phyloP scores from a whole-genome alignment of 306 rosid genomes.

The Biancaea sappan region DNA sequence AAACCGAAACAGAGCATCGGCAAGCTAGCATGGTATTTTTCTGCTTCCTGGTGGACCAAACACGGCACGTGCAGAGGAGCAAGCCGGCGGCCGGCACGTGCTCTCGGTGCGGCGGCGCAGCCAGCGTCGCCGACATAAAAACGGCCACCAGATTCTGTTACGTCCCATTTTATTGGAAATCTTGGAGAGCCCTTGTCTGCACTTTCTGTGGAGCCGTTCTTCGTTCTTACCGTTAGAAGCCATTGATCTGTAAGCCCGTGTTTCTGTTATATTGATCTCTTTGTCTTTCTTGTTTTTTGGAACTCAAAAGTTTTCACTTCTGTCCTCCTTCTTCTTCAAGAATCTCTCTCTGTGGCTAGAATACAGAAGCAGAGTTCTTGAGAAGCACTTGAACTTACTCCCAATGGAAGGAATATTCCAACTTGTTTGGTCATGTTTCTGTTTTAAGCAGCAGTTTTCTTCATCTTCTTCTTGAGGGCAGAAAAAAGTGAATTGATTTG shows the following conservation, averaged over 20 bases:
- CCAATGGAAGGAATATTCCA: background rate
- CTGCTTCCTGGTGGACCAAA: constrained; percentile 87
- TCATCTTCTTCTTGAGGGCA: background rate
- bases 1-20: background rate
- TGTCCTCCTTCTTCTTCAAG: background rate
- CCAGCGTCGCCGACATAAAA: constrained; percentile 83
- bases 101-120: constrained; percentile 89
- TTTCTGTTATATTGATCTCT: background rate
- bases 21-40: constrained; percentile 61
- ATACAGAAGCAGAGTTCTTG: background rate
- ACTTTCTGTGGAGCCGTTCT: constrained; percentile 79
- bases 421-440: background rate
- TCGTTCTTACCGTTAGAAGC: constrained; percentile 56
- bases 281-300: background rate
- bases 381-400: background rate
- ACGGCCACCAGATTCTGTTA: constrained; percentile 81
- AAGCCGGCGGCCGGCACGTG: constrained; percentile 90
- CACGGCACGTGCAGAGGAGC: constrained; percentile 57
- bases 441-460: background rate
- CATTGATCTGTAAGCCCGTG: background rate
- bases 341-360: background rate
- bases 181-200: constrained; percentile 77
- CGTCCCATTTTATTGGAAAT: constrained; percentile 84
- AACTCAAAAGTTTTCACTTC: background rate
- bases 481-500: background rate